These are phyloP conservation scores for Sesbania bispinosa DNA, from an alignment of 306 rosid species.

Conservation along the genomic window DNA sequence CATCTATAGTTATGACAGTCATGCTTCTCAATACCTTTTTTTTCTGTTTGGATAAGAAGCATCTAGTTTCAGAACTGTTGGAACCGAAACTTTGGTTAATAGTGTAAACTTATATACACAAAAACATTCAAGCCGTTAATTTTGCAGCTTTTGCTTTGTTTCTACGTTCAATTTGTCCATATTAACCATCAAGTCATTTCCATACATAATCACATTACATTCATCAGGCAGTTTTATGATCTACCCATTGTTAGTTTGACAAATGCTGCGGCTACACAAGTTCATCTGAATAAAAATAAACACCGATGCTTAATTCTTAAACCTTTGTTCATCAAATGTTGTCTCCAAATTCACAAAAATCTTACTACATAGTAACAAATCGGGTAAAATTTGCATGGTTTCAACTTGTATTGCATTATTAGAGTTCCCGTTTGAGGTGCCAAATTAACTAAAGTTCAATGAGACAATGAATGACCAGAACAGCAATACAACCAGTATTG, in stretches of 20 bases:
- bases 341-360: background rate
- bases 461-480: conserved; percentile 27
- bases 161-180: background rate
- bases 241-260: background rate
- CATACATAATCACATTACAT: no score
- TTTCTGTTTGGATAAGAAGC: background rate
- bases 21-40: background rate
- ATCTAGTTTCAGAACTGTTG: background rate
- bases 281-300: background rate
- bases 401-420: conserved; percentile 9
- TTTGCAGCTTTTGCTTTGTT: background rate
- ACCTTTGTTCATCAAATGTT: background rate
- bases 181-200: background rate
- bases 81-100: background rate
- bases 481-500: conserved; percentile 16
- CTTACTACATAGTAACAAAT: background rate
- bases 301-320: background rate
- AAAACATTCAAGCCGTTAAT: no score
- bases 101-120: background rate
- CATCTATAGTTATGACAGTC: background rate
- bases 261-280: background rate
- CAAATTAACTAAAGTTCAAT: background rate
- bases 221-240: background rate
- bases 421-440: background rate
- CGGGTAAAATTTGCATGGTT: background rate